Conservation (phyloP, 2,329 filamentous ascomycete species). For the Chrysoporthe austroafricana region DNA sequence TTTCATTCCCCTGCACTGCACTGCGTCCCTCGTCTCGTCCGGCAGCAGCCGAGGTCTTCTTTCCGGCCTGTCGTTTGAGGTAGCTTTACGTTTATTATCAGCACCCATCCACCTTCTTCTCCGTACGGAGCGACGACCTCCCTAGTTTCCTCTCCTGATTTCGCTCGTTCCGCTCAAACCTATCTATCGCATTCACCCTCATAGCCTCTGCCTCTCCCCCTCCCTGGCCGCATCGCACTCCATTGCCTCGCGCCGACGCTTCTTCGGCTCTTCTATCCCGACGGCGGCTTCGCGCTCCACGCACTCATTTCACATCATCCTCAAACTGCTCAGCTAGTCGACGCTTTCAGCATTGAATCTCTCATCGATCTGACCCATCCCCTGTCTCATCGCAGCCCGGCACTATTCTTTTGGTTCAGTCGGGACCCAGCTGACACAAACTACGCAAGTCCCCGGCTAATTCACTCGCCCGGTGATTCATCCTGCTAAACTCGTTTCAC, state of each 20-base stretch:
- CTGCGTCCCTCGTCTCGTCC: background rate
- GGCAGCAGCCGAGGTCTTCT: conserved; percentile 1
- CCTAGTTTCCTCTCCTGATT: conserved; percentile 12
- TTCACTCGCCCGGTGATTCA: background rate
- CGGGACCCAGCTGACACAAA: background rate
- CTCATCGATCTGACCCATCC: conserved; percentile 2
- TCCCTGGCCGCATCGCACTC: background rate
- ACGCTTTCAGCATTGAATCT: background rate
- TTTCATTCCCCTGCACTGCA: background rate
- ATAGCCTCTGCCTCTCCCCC: background rate
- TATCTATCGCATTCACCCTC: background rate
- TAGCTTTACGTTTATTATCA: conserved; percentile 18
- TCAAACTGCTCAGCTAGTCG: background rate
- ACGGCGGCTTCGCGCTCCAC: conserved; percentile 4
- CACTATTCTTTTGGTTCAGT: conserved; percentile 4
- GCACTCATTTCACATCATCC: conserved; percentile 2
- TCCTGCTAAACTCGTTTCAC: background rate
- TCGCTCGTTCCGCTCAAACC: background rate
- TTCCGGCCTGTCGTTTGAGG: conserved; percentile 7
- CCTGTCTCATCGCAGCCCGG: conserved; percentile 1
- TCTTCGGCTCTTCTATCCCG: background rate
- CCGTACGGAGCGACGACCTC: background rate
- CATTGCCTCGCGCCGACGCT: background rate
- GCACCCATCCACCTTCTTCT: conserved; percentile 13
- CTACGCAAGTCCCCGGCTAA: background rate